Base-by-base conservation (phyloP, 2,329 filamentous ascomycete species). In the Lizonia empirigonia region DNA sequence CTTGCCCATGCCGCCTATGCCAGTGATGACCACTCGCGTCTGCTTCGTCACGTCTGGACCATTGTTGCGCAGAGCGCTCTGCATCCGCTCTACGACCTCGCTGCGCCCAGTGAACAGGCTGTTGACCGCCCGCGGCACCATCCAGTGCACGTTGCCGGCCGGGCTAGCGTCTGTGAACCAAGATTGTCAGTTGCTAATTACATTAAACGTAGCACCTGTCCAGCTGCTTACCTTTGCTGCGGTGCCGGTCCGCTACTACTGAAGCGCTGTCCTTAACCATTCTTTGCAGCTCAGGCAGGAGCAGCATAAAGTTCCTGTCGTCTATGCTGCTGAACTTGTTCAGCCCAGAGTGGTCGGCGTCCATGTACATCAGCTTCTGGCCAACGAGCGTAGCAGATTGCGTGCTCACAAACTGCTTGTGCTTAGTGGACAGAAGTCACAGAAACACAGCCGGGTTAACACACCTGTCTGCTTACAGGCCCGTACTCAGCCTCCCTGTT, bases 1-100 rank as follows among this genome's bases (percentile, higher is more conserved):
- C n/a, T n/a, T n/a, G n/a, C n/a, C n/a, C n/a, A n/a, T n/a, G n/a
- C n/a, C n/a, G n/a, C n/a, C n/a, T n/a, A n/a, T n/a, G n/a, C n/a
- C n/a, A 3, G 55, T 58, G 27, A 73, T 62, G 20, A 70, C 63
- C n/a, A 69, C 59, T 22, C 50, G 51, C 34, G 52, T 64, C 41
- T 62, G 63, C 19, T 42, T 37, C 52, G 44, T 32, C 53, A 38
- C 16, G 47, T 23, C 26, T 18, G 10, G 26, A 12, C 26, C 26
- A 29, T 29, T 12, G 26, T 29, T 29, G 26, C 22, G 29, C 7
- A 44, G 30, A 19, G 41, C 29, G 7, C n/a, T 33, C 19, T 27
- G 41, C 7, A 44, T 34, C n/a, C 41, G 46, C 4, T 56, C 20
- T 19, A 67, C 37, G 29, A 67, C 40, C n/a, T 56, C 54, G 10